Conservation (phyloP, 768 basidiomycete genomes). For the Leccinellum rugosiceps region DNA sequence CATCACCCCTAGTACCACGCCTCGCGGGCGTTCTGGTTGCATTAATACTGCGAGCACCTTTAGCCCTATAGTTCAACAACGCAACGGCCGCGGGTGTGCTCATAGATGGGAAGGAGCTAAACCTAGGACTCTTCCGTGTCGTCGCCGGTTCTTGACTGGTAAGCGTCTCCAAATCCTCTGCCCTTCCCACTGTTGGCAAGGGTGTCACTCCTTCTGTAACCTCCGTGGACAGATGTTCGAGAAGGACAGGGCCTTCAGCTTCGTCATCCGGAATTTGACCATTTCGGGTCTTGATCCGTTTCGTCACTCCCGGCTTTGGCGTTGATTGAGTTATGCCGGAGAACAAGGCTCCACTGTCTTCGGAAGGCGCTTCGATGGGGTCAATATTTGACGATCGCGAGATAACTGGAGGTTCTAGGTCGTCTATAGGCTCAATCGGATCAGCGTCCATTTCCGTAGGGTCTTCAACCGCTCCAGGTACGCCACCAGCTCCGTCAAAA, state of each 20-base stretch:
- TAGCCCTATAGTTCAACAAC: constrained; percentile 2
- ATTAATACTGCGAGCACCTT: background rate
- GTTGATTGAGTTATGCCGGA: constrained; percentile 11
- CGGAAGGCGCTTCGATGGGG: constrained; percentile 27
- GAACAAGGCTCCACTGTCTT: constrained; percentile 5
- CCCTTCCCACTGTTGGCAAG: constrained; percentile 18
- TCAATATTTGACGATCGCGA: constrained; percentile 18
- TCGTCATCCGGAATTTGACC: constrained; percentile 30
- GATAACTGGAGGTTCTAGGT: constrained; percentile 21
- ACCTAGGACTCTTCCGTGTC: constrained; percentile 21
- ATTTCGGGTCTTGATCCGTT: constrained; percentile 42
- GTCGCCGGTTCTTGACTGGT: constrained; percentile 21
- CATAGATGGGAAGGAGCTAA: constrained; percentile 4
- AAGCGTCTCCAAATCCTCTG: constrained; percentile 14
- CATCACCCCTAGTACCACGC: background rate
- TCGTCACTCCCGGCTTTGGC: constrained; percentile 34
- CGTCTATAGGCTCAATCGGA: constrained; percentile 45
- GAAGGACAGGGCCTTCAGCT: constrained; percentile 22
- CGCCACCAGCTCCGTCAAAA: background rate
- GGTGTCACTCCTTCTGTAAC: constrained; percentile 21
- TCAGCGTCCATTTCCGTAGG: constrained; percentile 23
- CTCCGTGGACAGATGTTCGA: constrained; percentile 21
- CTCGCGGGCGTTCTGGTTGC: constrained; percentile 14
- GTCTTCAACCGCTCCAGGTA: background rate
- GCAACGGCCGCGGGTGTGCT: constrained; percentile 7